Evolutionary conservation across 306 rosid genomes (phyloP).

Genomic region (Castanopsis chinensis): DNA sequence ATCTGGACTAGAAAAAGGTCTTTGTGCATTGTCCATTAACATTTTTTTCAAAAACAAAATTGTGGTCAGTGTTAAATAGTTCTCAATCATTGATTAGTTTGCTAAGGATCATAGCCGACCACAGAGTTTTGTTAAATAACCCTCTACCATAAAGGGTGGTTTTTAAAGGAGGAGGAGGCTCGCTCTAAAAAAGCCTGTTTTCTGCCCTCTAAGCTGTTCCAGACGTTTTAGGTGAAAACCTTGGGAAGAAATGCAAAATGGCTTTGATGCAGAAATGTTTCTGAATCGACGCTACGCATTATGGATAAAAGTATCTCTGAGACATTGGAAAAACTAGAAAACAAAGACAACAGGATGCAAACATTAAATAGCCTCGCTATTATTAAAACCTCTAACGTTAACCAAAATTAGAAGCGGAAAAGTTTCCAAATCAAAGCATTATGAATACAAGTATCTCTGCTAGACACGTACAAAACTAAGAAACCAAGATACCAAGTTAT

Average conservation of each 20-base stretch:
- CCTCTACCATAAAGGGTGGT: background rate
- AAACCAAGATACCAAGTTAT: conserved; percentile 30
- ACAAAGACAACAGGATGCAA: conserved; percentile 18
- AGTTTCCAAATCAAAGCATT: conserved; percentile 21
- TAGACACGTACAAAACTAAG: conserved; percentile 29
- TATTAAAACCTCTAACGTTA: conserved; percentile 1
- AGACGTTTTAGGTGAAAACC: background rate
- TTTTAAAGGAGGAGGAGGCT: background rate
- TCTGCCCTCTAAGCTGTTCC: background rate
- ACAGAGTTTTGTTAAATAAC: too few species aligned
- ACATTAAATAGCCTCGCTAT: background rate
- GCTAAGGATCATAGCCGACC: too few species aligned
- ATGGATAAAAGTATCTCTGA: too few species aligned
- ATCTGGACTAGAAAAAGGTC: too few species aligned
- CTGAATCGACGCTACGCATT: too few species aligned
- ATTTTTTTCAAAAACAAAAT: too few species aligned
- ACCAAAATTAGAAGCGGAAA: conserved; percentile 25
- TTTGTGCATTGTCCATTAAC: too few species aligned
- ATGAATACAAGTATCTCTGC: conserved; percentile 27
- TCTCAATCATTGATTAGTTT: too few species aligned
- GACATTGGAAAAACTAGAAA: background rate
- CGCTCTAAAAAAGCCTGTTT: too few species aligned
- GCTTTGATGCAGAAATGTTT: background rate
- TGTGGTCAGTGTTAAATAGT: too few species aligned
- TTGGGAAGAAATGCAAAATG: background rate